phyloP scores from a whole-genome alignment of 306 rosid genomes.

The Corylus avellana region DNA sequence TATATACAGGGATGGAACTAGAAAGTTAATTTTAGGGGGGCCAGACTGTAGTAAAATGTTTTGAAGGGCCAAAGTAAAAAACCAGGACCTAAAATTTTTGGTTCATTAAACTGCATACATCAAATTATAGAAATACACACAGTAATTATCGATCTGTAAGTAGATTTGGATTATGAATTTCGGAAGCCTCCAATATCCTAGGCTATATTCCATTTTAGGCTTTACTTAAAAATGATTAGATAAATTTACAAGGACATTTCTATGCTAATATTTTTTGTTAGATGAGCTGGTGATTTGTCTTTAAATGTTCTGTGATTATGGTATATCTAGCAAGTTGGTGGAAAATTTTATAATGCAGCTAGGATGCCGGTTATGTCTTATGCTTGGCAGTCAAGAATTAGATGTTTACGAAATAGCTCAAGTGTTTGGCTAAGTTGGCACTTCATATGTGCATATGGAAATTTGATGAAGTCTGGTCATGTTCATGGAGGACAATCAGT shows the following conservation, averaged over 20 bases:
- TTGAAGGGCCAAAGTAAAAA: no score
- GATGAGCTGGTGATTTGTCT: neutral
- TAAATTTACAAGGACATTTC: neutral
- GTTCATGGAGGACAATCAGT: neutral
- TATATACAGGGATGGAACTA: neutral
- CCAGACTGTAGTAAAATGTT: no score
- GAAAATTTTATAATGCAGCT: neutral
- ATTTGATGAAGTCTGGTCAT: neutral
- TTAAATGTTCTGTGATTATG: neutral
- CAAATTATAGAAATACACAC: no score
- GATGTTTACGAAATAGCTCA: neutral
- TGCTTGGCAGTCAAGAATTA: neutral
- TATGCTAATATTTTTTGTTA: neutral
- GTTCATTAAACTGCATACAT: no score
- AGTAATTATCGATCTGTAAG: no score
- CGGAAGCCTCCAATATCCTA: neutral
- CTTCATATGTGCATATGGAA: neutral
- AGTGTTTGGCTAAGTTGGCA: neutral
- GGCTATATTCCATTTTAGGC: neutral
- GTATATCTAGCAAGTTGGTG: neutral
- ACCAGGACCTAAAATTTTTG: no score
- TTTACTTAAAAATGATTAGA: neutral
- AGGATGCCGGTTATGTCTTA: neutral
- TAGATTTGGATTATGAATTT: no score
- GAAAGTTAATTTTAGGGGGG: no score